These are phyloP conservation scores for Phalaenopsis aphrodite DNA, from an alignment of 106 monocot genomes.

Conservation along the genomic window DNA sequence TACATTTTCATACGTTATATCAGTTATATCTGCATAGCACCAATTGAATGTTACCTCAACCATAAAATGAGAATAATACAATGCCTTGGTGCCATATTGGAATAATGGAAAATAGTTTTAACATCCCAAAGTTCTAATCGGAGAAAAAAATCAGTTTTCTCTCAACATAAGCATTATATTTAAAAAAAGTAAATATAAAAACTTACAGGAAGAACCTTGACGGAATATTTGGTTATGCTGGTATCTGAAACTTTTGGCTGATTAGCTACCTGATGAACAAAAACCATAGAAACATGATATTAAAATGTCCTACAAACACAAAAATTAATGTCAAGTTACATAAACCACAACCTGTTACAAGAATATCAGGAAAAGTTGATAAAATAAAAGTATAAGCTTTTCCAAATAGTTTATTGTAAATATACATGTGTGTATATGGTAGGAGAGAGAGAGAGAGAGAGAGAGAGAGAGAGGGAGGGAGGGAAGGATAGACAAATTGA, in stretches of 20 bases:
- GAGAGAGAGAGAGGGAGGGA: no score
- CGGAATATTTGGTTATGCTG: slow-evolving; percentile 80
- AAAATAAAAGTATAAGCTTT: no score
- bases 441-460: no score
- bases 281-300: no score
- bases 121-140: neutral
- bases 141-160: neutral
- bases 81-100: neutral
- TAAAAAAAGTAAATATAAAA: neutral
- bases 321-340: no score
- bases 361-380: no score
- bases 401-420: no score
- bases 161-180: neutral
- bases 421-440: no score
- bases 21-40: neutral
- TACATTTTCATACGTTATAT: neutral
- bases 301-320: no score
- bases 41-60: neutral
- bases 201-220: slow-evolving; percentile 89
- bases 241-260: slow-evolving; percentile 60
- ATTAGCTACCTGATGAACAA: slow-evolving; percentile 29
- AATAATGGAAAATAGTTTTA: neutral
- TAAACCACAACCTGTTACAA: no score
- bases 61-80: neutral
- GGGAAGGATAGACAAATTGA: neutral